A percentile compares a stretch with the other conserved stretches of the same genome.
phyloP scores from a whole-genome alignment of 371 early-diverging fungal species.

The Zopfochytrium polystomum region DNA sequence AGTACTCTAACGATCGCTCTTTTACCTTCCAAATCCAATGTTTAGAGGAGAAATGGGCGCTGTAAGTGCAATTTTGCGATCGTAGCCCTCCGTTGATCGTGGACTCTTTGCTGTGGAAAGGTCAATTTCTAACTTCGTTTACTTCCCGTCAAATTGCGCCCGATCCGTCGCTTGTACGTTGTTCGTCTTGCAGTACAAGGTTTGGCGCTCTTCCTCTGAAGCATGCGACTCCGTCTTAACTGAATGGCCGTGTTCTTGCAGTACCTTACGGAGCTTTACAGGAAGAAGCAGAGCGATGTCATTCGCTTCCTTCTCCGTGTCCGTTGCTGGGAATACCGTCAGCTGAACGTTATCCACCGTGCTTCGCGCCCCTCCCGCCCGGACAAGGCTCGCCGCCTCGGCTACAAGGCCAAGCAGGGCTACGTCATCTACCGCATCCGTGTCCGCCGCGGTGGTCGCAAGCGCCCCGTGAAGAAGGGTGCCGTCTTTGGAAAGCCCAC shows the following conservation, averaged over 20 bases:
- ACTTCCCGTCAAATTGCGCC: not conserved
- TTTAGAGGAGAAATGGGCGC: slow-evolving; percentile 4
- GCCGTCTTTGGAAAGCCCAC: slow-evolving; percentile 97
- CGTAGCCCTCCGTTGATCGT: not conserved
- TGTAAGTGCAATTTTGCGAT: not conserved
- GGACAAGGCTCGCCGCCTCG: slow-evolving; percentile 98
- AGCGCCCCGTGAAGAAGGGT: slow-evolving; percentile 95
- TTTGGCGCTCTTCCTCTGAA: not conserved
- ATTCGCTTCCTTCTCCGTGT: slow-evolving; percentile 97
- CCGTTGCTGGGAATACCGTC: slow-evolving; percentile 98
- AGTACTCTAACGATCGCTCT: no score
- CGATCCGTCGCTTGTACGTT: not conserved
- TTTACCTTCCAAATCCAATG: no score
- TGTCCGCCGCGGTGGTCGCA: slow-evolving; percentile 97
- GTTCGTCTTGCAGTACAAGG: slow-evolving; percentile 5
- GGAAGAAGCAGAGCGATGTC: slow-evolving; percentile 80
- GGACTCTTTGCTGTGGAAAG: not conserved
- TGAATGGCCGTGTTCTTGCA: not conserved
- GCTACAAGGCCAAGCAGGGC: slow-evolving; percentile 99
- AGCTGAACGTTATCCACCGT: slow-evolving; percentile 95
- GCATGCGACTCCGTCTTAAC: not conserved
- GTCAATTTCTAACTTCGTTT: not conserved
- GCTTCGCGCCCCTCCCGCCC: slow-evolving; percentile 97
- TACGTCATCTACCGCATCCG: slow-evolving; percentile 96
- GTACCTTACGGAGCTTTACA: slow-evolving; percentile 22